Conservation (phyloP, 2,329 filamentous ascomycete genomes). For the Acephala macrosclerotiorum region DNA sequence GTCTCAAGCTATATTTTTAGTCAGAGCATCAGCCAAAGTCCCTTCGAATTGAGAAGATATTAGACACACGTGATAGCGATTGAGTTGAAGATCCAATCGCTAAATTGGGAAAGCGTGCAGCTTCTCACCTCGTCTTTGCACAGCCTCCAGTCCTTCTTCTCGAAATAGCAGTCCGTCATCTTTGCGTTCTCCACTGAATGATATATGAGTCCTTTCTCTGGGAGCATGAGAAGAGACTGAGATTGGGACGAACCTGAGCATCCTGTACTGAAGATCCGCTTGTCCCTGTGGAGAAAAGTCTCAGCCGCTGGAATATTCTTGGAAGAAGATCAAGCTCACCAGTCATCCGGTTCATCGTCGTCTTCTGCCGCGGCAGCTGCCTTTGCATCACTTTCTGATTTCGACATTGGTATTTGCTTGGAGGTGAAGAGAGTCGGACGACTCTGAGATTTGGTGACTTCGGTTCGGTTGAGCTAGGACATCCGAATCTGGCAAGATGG, state of each 20-base stretch:
- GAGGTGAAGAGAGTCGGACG: slow-evolving; percentile 18
- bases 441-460: slow-evolving; percentile 17
- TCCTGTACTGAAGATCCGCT: slow-evolving; percentile 95
- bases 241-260: slow-evolving; percentile 71
- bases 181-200: slow-evolving; percentile 80
- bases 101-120: slow-evolving; percentile 28
- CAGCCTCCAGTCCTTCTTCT: slow-evolving; percentile 93
- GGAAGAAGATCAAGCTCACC: slow-evolving; percentile 60
- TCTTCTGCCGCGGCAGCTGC: slow-evolving; percentile 54
- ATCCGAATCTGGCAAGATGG: slow-evolving; percentile 55
- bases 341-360: slow-evolving; percentile 94
- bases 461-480: slow-evolving; percentile 36
- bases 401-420: slow-evolving; percentile 40
- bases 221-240: background rate
- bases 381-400: slow-evolving; percentile 40
- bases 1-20: slow-evolving; percentile 75
- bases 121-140: slow-evolving; percentile 85
- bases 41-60: background rate
- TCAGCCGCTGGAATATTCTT: slow-evolving; percentile 31
- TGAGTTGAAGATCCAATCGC: slow-evolving; percentile 24
- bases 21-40: slow-evolving; percentile 29
- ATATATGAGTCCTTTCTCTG: slow-evolving; percentile 17
- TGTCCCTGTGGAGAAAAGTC: slow-evolving; percentile 72
- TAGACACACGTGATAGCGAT: slow-evolving; percentile 35
- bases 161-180: slow-evolving; percentile 95